A percentile compares a stretch with the other conserved stretches of the same genome.
Conservation (phyloP, 2,329 filamentous ascomycete species). For the Phialemonium atrogriseum region DNA sequence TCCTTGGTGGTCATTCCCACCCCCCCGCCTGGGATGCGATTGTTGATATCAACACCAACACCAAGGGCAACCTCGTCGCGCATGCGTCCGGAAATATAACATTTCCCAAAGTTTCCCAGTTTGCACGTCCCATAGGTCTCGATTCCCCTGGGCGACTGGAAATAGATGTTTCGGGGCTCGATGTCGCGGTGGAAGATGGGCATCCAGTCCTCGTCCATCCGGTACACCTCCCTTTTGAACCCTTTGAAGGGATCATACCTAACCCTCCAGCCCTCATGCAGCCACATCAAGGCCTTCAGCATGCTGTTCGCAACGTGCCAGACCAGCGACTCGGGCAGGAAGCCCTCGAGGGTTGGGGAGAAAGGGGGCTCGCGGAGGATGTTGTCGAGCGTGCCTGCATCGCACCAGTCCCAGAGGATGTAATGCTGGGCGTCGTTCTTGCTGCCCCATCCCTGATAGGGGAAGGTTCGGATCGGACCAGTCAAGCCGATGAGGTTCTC, state of each 20-base stretch:
- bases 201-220: conserved; percentile 35
- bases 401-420: conserved; percentile 44
- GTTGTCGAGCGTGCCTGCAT: conserved; percentile 38
- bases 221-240: conserved; percentile 7
- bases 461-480: conserved; percentile 14
- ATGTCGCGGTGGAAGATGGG: conserved; percentile 43
- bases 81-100: conserved; percentile 25
- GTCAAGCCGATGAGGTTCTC: conserved; percentile 38
- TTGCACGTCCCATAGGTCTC: conserved; percentile 48
- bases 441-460: conserved; percentile 7
- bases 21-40: conserved; percentile 7
- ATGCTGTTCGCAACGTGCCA: conserved; percentile 46
- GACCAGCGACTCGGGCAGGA: conserved; percentile 43
- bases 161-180: conserved; percentile 37
- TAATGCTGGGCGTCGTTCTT: conserved; percentile 15
- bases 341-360: conserved; percentile 15
- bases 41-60: conserved; percentile 15
- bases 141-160: conserved; percentile 35
- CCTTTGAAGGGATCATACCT: conserved; percentile 10
- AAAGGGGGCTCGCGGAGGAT: conserved; percentile 20
- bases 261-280: conserved; percentile 37
- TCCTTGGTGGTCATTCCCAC: no score
- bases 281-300: conserved; percentile 39
- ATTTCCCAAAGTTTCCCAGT: conserved; percentile 38
- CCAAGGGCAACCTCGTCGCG: conserved; percentile 4